Conservation (phyloP, 495 filamentous ascomycete species). For the Hypomontagnella submonticulosa region DNA sequence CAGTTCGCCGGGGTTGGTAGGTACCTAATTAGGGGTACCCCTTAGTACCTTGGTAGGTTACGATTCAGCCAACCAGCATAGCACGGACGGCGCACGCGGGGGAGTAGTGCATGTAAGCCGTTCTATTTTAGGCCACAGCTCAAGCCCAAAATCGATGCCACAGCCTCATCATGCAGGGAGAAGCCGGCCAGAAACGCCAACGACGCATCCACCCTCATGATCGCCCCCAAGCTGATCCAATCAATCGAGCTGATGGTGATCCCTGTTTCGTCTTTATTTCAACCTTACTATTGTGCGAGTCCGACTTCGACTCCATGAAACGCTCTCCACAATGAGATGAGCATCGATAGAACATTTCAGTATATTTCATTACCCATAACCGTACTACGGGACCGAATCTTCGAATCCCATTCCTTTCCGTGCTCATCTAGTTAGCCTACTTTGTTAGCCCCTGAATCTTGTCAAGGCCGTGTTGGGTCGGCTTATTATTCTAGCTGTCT, state of each 20-base stretch:
- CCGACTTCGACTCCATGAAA: conserved; percentile 28
- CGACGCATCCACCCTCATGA: conserved; percentile 29
- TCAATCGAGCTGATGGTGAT: conserved; percentile 15
- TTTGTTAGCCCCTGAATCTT: not conserved
- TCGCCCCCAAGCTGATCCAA: conserved; percentile 20
- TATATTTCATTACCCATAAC: not conserved
- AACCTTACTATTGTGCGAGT: conserved; percentile 7
- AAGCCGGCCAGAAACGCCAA: conserved; percentile 35
- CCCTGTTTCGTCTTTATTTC: conserved; percentile 38
- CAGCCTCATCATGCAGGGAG: conserved; percentile 42
- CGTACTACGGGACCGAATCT: not conserved
- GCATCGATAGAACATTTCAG: conserved; percentile 4
- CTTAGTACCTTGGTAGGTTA: conserved; percentile 19
- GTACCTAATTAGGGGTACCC: conserved; percentile 1
- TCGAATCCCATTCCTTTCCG: not conserved
- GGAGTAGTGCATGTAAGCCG: conserved; percentile 30
- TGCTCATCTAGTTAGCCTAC: not conserved
- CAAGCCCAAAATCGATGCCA: conserved; percentile 31
- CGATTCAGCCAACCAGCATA: conserved; percentile 30
- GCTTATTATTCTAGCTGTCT: conserved; percentile 1
- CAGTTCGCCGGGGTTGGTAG: not conserved
- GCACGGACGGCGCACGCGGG: not conserved
- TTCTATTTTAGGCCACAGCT: conserved; percentile 36
- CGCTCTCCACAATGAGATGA: conserved; percentile 10
- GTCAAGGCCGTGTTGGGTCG: conserved; percentile 3